A percentile compares a stretch with the other conserved stretches of the same genome.
Conservation (phyloP, 176 grass and related monocot species). For the Saccharum officinarum region DNA sequence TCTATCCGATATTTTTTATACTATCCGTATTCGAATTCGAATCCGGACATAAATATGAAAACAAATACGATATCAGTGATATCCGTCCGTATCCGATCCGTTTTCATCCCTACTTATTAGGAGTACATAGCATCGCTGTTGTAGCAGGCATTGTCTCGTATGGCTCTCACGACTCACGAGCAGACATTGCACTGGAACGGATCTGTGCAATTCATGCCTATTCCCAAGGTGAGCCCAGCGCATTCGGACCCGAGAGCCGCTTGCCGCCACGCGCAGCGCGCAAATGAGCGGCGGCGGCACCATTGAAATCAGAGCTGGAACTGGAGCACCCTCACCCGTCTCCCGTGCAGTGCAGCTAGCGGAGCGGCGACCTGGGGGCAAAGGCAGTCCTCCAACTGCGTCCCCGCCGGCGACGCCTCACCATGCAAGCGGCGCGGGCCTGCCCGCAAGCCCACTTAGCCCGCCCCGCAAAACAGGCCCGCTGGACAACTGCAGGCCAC, state of each 20-base stretch:
- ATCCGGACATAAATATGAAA: too few relatives aligned
- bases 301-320: neutral
- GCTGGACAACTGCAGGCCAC: too few relatives aligned
- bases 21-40: too few relatives aligned
- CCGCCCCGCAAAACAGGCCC: too few relatives aligned
- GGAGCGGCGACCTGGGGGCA: neutral
- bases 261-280: neutral
- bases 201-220: neutral
- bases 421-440: too few relatives aligned
- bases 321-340: conserved; percentile 2
- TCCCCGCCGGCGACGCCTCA: too few relatives aligned
- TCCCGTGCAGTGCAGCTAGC: neutral
- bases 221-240: conserved; percentile 1
- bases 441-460: too few relatives aligned
- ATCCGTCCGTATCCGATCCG: too few relatives aligned
- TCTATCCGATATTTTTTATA: too few relatives aligned
- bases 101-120: too few relatives aligned
- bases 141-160: neutral
- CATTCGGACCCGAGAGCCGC: neutral
- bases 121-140: neutral
- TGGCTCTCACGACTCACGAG: neutral
- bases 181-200: neutral
- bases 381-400: neutral
- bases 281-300: neutral
- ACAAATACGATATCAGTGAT: too few relatives aligned